These are phyloP conservation scores for Trametes cingulata DNA, from an alignment of 768 basidiomycete species.

Conservation along the genomic window DNA sequence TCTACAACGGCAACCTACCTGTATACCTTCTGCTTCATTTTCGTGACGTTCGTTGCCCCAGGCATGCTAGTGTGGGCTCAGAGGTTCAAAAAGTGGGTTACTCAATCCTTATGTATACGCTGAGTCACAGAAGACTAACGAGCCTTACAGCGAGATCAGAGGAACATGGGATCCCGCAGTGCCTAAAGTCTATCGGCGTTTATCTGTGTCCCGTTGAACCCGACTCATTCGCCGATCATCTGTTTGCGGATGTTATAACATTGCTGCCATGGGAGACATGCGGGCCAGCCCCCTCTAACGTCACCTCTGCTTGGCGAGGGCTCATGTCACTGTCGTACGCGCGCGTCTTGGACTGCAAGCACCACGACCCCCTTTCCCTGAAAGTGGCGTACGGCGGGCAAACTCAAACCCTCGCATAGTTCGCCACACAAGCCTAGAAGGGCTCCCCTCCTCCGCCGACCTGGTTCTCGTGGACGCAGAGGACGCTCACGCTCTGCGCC, in stretches of 20 bases:
- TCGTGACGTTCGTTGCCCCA: conserved; percentile 73
- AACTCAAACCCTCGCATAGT: background rate
- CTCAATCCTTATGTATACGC: background rate
- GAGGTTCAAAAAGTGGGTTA: conserved; percentile 83
- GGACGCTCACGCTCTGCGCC: background rate
- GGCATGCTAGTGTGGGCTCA: conserved; percentile 82
- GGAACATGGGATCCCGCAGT: conserved; percentile 91
- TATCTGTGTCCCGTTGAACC: conserved; percentile 16
- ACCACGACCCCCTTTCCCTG: too few relatives aligned
- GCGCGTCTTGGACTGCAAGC: too few relatives aligned
- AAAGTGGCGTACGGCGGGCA: background rate
- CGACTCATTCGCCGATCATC: conserved; percentile 4
- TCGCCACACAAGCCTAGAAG: too few relatives aligned
- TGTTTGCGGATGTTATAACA: background rate
- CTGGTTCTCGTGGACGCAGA: background rate
- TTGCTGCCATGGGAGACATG: background rate
- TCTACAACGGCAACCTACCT: conserved; percentile 58
- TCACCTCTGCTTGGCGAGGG: too few relatives aligned
- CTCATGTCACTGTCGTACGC: too few relatives aligned
- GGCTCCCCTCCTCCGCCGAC: background rate
- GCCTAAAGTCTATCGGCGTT: conserved; percentile 41
- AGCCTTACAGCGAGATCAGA: conserved; percentile 69
- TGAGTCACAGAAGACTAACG: conserved; percentile 8
- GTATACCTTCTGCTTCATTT: conserved; percentile 48
- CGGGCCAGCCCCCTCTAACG: too few relatives aligned